Evolutionary conservation across 1,284 basidiomycete genomes (phyloP), one percentile per base, ranked within the genome.

Genomic region (Cystobasidiaceae sp.): DNA sequence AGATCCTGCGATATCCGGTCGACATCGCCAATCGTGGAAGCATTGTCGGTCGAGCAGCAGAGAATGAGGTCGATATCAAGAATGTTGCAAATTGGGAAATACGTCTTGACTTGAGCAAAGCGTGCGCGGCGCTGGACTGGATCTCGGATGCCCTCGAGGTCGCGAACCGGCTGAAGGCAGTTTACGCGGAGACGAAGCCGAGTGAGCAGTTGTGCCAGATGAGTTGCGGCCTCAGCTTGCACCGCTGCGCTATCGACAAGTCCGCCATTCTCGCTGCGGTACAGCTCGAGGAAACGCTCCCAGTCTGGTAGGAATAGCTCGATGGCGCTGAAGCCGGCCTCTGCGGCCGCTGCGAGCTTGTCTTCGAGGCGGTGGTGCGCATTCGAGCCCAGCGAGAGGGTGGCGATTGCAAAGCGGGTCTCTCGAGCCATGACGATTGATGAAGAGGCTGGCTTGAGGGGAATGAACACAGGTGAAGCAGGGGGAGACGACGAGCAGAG

Each of bases 161-260:
- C 74, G n/a, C 77, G 67, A 25, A 78, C 52, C 0, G 77, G 77
- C 65, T 78, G 77, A 57, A 76, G 71, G 65, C 75, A 76, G 46
- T 70, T 74, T 61, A 78, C 68, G n/a, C 55, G 32, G 28, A 78
- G 59, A 13, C 70, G 69, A 39, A 73, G 67, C 17, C 64, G 39
- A 28, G 64, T 66, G 59, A 72, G 72, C 8, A 75, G 60, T 0
- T 57, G 33, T 11, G 67, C 71, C 17, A 78, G 66, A n/a, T 70
- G 72, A 0, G 39, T 46, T 4, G 77, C 76, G 6, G 76, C 76
- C 5, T 70, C 70, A 27, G 71, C 70, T 34, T 69, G 68, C 23
- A 71, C 69, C 21, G 37, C 23, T 5, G 60, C 49, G 15, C 62
- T 65, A 3, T 59, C 17, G 2, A 30, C 21, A 33, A 68, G 67